These are phyloP conservation scores for Paratinospora sagittata DNA, from an alignment of 164 flowering plant genomes.

Conservation along the genomic window DNA sequence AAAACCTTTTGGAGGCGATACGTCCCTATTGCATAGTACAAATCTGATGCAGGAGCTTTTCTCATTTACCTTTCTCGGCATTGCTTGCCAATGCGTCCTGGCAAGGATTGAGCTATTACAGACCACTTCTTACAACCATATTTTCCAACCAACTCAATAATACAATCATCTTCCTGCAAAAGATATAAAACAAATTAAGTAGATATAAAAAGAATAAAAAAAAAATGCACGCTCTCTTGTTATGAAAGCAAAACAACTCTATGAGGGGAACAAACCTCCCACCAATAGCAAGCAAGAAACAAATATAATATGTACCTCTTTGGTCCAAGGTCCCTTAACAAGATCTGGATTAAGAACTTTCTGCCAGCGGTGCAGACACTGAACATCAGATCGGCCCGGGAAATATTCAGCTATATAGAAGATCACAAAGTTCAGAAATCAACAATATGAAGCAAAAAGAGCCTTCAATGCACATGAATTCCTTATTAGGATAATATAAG, in stretches of 20 bases:
- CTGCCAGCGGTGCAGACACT: constrained; percentile 88
- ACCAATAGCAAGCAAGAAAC: background rate
- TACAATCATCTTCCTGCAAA: constrained; percentile 67
- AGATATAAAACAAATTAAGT: background rate
- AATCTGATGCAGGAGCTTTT: background rate
- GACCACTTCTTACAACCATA: constrained; percentile 61
- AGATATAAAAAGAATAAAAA: too few relatives aligned
- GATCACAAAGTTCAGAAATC: constrained; percentile 5
- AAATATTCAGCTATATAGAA: constrained; percentile 39
- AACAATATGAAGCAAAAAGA: background rate
- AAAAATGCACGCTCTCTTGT: too few relatives aligned
- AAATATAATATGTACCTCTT: constrained; percentile 43
- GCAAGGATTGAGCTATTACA: constrained; percentile 49
- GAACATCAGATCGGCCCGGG: constrained; percentile 54
- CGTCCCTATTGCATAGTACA: background rate
- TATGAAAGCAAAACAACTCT: background rate
- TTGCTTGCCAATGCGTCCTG: constrained; percentile 85
- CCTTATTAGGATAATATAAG: background rate
- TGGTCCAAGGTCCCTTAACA: constrained; percentile 75
- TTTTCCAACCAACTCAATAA: constrained; percentile 42
- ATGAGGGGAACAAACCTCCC: background rate
- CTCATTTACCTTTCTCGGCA: constrained; percentile 46
- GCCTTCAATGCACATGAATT: background rate
- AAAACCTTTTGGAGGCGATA: too few relatives aligned
- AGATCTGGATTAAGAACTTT: constrained; percentile 75